Evolutionary conservation across 2,329 filamentous ascomycete species (phyloP).

Genomic region (Annulohypoxylon truncatum): DNA sequence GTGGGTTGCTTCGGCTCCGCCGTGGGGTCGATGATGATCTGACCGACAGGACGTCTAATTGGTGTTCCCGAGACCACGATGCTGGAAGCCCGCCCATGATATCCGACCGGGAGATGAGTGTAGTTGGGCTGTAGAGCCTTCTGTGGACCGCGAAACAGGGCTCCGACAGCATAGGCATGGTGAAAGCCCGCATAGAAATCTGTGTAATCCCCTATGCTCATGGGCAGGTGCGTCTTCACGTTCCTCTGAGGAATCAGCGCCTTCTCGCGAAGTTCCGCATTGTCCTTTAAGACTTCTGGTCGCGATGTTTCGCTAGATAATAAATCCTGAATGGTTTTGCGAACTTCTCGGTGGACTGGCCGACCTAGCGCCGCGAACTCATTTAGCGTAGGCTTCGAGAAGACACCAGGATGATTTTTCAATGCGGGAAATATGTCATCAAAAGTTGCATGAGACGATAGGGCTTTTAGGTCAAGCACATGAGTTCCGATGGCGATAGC

Average conservation of each 20-base stretch:
- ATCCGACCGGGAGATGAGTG: slow-evolving; percentile 82
- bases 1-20: slow-evolving; percentile 71
- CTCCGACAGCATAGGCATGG: slow-evolving; percentile 76
- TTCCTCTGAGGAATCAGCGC: slow-evolving; percentile 69
- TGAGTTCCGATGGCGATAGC: slow-evolving; percentile 79
- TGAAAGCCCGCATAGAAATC: slow-evolving; percentile 87
- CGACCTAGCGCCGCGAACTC: slow-evolving; percentile 79
- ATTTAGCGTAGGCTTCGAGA: slow-evolving; percentile 74
- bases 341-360: slow-evolving; percentile 74
- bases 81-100: slow-evolving; percentile 82
- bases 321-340: slow-evolving; percentile 75
- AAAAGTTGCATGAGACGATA: slow-evolving; percentile 41
- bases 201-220: slow-evolving; percentile 85
- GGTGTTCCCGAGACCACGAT: slow-evolving; percentile 80
- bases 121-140: slow-evolving; percentile 86
- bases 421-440: slow-evolving; percentile 52
- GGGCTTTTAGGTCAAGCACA: slow-evolving; percentile 73
- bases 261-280: slow-evolving; percentile 65
- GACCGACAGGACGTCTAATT: slow-evolving; percentile 78
- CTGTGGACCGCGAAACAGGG: slow-evolving; percentile 76
- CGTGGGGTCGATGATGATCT: slow-evolving; percentile 74
- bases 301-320: slow-evolving; percentile 69
- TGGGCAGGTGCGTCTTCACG: slow-evolving; percentile 75
- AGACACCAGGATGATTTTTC: slow-evolving; percentile 68
- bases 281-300: slow-evolving; percentile 71